Base-by-base conservation (phyloP, 768 basidiomycete genomes). In the Roridomyces roridus region DNA sequence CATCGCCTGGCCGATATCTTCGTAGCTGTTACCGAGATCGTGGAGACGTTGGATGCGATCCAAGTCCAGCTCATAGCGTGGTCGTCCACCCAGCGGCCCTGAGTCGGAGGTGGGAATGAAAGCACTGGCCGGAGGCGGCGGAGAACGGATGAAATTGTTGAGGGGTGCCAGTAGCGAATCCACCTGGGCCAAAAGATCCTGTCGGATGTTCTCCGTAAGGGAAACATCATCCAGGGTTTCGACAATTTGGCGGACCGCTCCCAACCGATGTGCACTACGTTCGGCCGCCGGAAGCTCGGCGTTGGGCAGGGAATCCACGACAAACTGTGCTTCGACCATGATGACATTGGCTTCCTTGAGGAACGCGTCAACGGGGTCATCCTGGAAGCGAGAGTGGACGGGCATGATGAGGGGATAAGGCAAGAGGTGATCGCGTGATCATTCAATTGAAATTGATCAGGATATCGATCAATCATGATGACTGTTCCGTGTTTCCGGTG, bases 281-380 rank as follows among this genome's bases (percentile, higher is more conserved):
- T 58, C 55, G 11, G 55, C 62, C 12, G 55, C 49, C 9, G 55
- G 29, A 2, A 8, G 15, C 20, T 66, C 62, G 5, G 51, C 65
- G 40, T 66, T 63, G 29, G 29, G 29, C 29, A 31, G 29, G 6
- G 29, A 31, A 14, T 31, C 29, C 29, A 31, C 29, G 14, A 31
- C 29, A 31, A 31, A 31, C 14, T 14, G 29, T 7, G 29, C 29
- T 31, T 31, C 29, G 6, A 7, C 7, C 14, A 14, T 31, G 29
- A 31, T 31, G 29, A 6, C 7, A 14, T 31, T 6, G 7, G 29
- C 29, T 14, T 31, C 29, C 29, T 7, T 31, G 29, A 31, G 14
- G 29, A 31, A 31, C n/a, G n/a, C n/a, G n/a, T n/a, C n/a, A n/a
- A n/a, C n/a, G n/a, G n/a, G n/a, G n/a, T n/a, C n/a, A n/a, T n/a